Evolutionary conservation across 106 monocot genomes (phyloP).

Genomic region (Triglochin maritima): DNA sequence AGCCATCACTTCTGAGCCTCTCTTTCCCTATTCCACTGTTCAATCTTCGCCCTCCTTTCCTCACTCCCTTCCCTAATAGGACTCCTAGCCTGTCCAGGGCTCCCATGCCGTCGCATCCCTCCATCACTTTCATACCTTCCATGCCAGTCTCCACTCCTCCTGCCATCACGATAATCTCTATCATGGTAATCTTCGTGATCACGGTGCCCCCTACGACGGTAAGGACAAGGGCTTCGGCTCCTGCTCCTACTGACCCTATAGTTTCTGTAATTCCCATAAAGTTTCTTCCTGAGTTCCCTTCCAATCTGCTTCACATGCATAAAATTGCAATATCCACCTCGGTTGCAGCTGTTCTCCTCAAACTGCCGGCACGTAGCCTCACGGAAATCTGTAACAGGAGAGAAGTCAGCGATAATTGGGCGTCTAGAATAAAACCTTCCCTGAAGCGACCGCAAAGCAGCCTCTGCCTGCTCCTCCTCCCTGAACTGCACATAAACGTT

Average conservation of each 20-base stretch:
- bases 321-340: slow-evolving; percentile 70
- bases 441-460: slow-evolving; percentile 47
- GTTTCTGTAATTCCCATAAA: slow-evolving; percentile 34
- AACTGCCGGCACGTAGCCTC: slow-evolving; percentile 67
- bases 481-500: slow-evolving; percentile 67
- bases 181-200: slow-evolving; percentile 24
- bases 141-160: slow-evolving; percentile 20
- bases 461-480: slow-evolving; percentile 60
- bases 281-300: slow-evolving; percentile 46
- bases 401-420: slow-evolving; percentile 67
- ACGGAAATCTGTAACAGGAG: slow-evolving; percentile 58
- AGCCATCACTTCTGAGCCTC: slow-evolving; percentile 24
- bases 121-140: slow-evolving; percentile 34
- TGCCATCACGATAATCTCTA: slow-evolving; percentile 7
- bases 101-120: slow-evolving; percentile 27
- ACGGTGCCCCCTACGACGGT: slow-evolving; percentile 17
- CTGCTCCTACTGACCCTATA: slow-evolving; percentile 21
- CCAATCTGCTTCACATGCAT: slow-evolving; percentile 80
- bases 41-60: slow-evolving; percentile 62
- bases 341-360: slow-evolving; percentile 74
- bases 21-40: slow-evolving; percentile 67
- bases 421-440: slow-evolving; percentile 59
- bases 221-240: slow-evolving; percentile 29
- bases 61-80: slow-evolving; percentile 56
- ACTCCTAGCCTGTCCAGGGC: slow-evolving; percentile 28